Conservation (phyloP, 164 flowering plant genomes). For the Santalum album region DNA sequence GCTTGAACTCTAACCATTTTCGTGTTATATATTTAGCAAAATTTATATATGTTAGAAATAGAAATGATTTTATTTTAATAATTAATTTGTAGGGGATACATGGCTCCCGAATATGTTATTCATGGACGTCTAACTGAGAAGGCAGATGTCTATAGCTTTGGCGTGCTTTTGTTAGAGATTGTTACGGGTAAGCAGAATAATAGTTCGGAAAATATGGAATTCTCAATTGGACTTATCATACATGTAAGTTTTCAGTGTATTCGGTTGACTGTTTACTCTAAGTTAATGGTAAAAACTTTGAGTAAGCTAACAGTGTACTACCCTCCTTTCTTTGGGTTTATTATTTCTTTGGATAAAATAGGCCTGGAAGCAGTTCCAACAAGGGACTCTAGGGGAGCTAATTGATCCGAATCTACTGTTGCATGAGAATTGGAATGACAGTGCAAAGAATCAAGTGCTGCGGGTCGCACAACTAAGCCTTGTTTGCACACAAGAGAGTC, state of each 20-base stretch:
- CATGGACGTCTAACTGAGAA: slow-evolving; percentile 2
- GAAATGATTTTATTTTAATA: neutral
- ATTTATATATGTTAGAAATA: too few species aligned
- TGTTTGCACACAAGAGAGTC: neutral
- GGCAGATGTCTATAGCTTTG: slow-evolving; percentile 8
- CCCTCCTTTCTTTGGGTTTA: too few species aligned
- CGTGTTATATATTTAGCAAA: too few species aligned
- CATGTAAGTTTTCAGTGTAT: too few species aligned
- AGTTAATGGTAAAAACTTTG: too few species aligned
- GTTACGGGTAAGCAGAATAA: neutral
- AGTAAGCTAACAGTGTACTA: neutral
- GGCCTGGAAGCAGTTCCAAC: neutral
- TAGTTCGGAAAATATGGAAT: too few species aligned
- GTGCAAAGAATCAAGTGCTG: neutral
- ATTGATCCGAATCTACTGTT: neutral
- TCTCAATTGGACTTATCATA: too few species aligned
- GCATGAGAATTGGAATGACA: too few species aligned
- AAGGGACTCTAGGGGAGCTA: neutral
- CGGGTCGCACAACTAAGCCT: neutral
- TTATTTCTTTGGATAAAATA: neutral
- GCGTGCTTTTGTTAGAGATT: neutral
- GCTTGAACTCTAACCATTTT: too few species aligned
- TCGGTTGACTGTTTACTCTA: too few species aligned
- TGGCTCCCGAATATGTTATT: slow-evolving; percentile 5
- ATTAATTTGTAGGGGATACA: slow-evolving; percentile 10